phyloP scores from a whole-genome alignment of 2,329 filamentous ascomycete species.

The Talaromyces piceae region DNA sequence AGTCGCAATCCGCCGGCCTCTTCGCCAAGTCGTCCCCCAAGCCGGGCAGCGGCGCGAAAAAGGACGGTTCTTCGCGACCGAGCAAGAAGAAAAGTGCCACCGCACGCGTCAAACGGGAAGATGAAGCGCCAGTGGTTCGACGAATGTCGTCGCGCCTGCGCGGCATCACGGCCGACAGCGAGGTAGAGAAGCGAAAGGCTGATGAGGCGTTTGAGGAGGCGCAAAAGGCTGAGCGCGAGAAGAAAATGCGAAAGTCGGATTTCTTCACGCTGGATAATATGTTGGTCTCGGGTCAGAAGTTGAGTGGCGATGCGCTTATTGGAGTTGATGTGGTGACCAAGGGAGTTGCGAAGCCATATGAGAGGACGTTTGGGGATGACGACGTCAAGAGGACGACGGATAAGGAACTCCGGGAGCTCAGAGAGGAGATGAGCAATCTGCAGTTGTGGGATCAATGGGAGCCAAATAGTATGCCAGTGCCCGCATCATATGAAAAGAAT shows the following conservation, averaged over 20 bases:
- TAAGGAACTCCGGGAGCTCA: slow-evolving; percentile 62
- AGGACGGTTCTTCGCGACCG: slow-evolving; percentile 16
- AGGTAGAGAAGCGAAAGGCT: slow-evolving; percentile 61
- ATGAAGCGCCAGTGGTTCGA: slow-evolving; percentile 47
- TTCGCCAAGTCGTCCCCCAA: slow-evolving; percentile 44
- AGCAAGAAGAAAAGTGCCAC: slow-evolving; percentile 21
- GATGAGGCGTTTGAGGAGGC: slow-evolving; percentile 55
- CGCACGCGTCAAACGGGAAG: slow-evolving; percentile 37
- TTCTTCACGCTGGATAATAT: slow-evolving; percentile 69
- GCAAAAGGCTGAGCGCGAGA: slow-evolving; percentile 52
- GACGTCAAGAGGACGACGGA: slow-evolving; percentile 74
- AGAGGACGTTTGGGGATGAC: slow-evolving; percentile 77
- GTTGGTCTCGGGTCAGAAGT: slow-evolving; percentile 69
- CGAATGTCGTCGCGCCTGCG: slow-evolving; percentile 55
- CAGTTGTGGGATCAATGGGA: slow-evolving; percentile 76
- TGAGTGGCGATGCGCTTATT: slow-evolving; percentile 59
- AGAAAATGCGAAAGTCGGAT: slow-evolving; percentile 57
- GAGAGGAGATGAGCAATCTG: slow-evolving; percentile 69
- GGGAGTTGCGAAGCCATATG: slow-evolving; percentile 67
- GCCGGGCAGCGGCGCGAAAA: not conserved
- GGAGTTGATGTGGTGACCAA: slow-evolving; percentile 51
- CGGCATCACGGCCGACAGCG: slow-evolving; percentile 59
- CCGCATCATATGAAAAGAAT: slow-evolving; percentile 1
- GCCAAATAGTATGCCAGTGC: slow-evolving; percentile 62
- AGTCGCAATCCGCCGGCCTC: slow-evolving; percentile 61